phyloP scores from a whole-genome alignment of 148 eudicot species.

The Diospyros kaki region DNA sequence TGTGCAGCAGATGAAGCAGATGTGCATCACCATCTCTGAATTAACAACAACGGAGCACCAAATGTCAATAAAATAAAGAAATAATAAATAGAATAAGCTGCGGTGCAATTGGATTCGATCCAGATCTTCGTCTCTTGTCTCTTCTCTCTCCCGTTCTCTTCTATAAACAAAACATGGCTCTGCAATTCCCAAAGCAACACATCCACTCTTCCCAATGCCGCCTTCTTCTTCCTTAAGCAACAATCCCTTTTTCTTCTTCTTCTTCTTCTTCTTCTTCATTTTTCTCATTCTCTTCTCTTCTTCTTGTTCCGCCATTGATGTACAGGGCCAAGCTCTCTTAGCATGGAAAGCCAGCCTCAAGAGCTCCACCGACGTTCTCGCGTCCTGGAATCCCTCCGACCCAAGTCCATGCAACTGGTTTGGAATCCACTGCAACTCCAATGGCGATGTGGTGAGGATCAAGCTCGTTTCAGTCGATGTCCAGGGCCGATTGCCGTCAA shows the following conservation, averaged over 20 bases:
- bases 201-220: conserved; percentile 33
- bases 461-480: conserved; percentile 46
- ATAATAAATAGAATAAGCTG: conserved; percentile 15
- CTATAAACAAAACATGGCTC: conserved; percentile 98
- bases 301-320: conserved; percentile 59
- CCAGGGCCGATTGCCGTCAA: conserved; percentile 72
- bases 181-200: conserved; percentile 61
- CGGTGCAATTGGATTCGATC: conserved; percentile 37
- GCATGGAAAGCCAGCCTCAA: conserved; percentile 70
- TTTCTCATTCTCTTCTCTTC: conserved; percentile 24
- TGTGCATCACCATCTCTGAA: no score
- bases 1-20: no score
- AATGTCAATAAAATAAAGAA: not conserved
- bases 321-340: conserved; percentile 73
- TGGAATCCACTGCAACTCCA: conserved; percentile 55
- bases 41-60: no score
- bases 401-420: conserved; percentile 69
- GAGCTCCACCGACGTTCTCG: conserved; percentile 34
- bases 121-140: conserved; percentile 29
- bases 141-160: conserved; percentile 10
- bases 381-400: conserved; percentile 60
- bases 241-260: conserved; percentile 25
- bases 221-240: conserved; percentile 45
- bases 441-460: conserved; percentile 38
- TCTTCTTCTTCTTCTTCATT: conserved; percentile 21